Evolutionary conservation across 768 basidiomycete genomes (phyloP), one percentile per base, ranked within the genome.

Genomic region (Clitopilus hobsonii): DNA sequence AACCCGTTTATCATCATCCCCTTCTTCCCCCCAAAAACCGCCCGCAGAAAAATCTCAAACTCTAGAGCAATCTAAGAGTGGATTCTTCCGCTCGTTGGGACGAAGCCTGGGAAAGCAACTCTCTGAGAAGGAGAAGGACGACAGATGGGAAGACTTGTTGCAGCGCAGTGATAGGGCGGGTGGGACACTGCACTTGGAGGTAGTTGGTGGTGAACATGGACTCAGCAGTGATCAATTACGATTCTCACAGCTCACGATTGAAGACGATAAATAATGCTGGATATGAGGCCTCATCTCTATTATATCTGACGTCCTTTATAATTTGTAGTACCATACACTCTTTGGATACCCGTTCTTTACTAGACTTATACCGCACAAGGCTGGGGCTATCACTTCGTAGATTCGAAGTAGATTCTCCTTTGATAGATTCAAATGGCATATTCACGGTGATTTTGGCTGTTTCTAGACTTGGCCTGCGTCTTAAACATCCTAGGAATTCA

Each of bases 71-170:
- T 8, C 4, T n/a, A 36, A 45, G n/a, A 45, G 8, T 8, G 22
- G 41, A 4, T 45, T 45, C 41, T 45, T 45, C 70, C 77, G 83
- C 11, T 75, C 81, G 60, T 61, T 83, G 22, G 58, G 59, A 25
- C 61, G 68, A n/a, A 61, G 57, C 25, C 65, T 64, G 25, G 67
- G 68, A 51, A 66, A 69, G 52, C 66, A 68, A 38, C 67, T 85
- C 65, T 82, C 82, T 23, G 86, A 89, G 64, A 69, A 80, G 61
- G 87, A 91, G 70, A 91, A 91, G 72, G 77, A 78, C 6, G 81
- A 78, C 11, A 81, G 80, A 61, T 91, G 88, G 88, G 79, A 87
- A 54, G 84, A 84, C 56, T 61, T 91, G 53, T 67, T 90, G 56
- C 77, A 81, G 64, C 74, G 79, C 60, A 89, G 88, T 61, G 85